Conservation (phyloP, 352 stramenopile genomes). For the Albugo candida region DNA sequence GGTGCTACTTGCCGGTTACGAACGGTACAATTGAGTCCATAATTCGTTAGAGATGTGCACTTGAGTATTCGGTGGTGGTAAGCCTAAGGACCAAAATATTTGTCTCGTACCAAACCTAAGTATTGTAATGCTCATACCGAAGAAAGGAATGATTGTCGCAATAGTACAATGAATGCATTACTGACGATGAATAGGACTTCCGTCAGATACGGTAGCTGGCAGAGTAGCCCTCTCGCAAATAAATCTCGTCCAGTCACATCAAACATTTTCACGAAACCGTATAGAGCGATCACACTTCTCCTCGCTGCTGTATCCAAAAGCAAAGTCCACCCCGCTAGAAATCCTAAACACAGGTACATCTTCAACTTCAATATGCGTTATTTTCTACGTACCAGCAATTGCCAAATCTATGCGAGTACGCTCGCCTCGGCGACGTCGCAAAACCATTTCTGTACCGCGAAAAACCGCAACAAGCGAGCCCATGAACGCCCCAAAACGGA, state of each 20-base stretch:
- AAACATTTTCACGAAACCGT: constrained; percentile 75
- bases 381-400: constrained; percentile 19
- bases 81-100: constrained; percentile 13
- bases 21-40: constrained; percentile 49
- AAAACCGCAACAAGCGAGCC: constrained; percentile 56
- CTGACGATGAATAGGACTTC: constrained; percentile 53
- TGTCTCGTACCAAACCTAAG: not conserved
- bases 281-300: constrained; percentile 54
- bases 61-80: constrained; percentile 76
- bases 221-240: constrained; percentile 24
- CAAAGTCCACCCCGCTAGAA: constrained; percentile 39
- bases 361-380: no score
- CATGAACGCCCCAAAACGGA: constrained; percentile 64
- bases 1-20: constrained; percentile 33
- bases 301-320: constrained; percentile 44
- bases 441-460: constrained; percentile 32
- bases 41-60: constrained; percentile 45
- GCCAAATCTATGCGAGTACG: constrained; percentile 37
- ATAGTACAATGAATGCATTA: constrained; percentile 59
- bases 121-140: constrained; percentile 18
- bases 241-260: constrained; percentile 61
- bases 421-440: constrained; percentile 21
- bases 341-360: constrained; percentile 9
- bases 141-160: constrained; percentile 39
- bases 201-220: constrained; percentile 38